Conservation (phyloP, 2,329 filamentous ascomycete genomes). For the Diaporthe sp. region DNA sequence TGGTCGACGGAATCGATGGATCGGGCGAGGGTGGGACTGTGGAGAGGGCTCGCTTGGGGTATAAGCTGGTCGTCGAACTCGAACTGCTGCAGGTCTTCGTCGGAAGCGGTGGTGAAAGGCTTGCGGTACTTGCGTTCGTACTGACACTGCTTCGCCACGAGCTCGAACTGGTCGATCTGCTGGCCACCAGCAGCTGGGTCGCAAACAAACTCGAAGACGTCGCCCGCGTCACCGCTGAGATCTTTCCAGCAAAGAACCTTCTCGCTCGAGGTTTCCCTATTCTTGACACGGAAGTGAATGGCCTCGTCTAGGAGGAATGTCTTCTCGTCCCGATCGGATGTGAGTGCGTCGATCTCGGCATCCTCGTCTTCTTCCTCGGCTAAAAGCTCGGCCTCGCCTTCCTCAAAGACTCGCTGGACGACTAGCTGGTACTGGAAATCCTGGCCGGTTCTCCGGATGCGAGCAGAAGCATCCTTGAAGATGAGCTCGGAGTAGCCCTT, state of each 20-base stretch:
- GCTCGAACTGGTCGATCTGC: slow-evolving; percentile 84
- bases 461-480: slow-evolving; percentile 95
- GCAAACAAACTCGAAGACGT: slow-evolving; percentile 98
- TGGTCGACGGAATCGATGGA: slow-evolving; percentile 70
- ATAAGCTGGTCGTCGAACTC: slow-evolving; percentile 78
- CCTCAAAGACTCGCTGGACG: slow-evolving; percentile 95
- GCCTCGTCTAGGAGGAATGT: slow-evolving; percentile 95
- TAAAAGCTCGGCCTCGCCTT: slow-evolving; percentile 92
- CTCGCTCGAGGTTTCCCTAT: slow-evolving; percentile 78
- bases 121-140: slow-evolving; percentile 96
- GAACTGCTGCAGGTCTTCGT: slow-evolving; percentile 85
- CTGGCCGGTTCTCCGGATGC: slow-evolving; percentile 91
- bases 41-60: slow-evolving; percentile 72
- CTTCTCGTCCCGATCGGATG: slow-evolving; percentile 92
- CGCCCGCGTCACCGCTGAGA: slow-evolving; percentile 90
- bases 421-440: slow-evolving; percentile 98
- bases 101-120: slow-evolving; percentile 82
- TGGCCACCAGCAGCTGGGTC: slow-evolving; percentile 77
- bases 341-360: slow-evolving; percentile 79
- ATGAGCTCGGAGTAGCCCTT: slow-evolving; percentile 99
- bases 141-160: slow-evolving; percentile 90
- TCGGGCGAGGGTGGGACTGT: slow-evolving; percentile 67
- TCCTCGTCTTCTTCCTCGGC: slow-evolving; percentile 92
- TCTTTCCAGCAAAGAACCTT: slow-evolving; percentile 95
- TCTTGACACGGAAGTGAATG: slow-evolving; percentile 87